These are phyloP conservation scores for Clarireedia homoeocarpa DNA, from an alignment of 2,329 filamentous ascomycete species.

Conservation along the genomic window DNA sequence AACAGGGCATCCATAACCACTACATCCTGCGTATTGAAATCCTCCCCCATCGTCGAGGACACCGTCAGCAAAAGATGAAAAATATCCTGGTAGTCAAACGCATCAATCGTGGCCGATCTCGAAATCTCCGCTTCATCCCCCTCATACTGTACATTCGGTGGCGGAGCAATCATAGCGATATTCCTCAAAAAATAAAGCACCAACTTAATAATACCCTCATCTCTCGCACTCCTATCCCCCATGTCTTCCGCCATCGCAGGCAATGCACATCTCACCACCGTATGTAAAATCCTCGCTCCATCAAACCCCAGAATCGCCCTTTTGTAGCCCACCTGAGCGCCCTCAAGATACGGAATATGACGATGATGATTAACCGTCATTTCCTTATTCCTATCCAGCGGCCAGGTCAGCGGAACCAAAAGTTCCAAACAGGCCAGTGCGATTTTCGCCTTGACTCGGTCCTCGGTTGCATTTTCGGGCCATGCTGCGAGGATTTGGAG, in stretches of 20 bases:
- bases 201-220: slow-evolving; percentile 89
- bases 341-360: slow-evolving; percentile 81
- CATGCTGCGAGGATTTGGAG: slow-evolving; percentile 81
- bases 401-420: slow-evolving; percentile 90
- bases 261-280: slow-evolving; percentile 70
- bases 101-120: slow-evolving; percentile 77
- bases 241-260: slow-evolving; percentile 77
- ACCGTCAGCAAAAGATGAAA: slow-evolving; percentile 79
- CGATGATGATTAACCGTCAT: slow-evolving; percentile 91
- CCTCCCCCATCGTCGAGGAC: slow-evolving; percentile 86
- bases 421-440: slow-evolving; percentile 84
- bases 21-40: slow-evolving; percentile 84
- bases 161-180: slow-evolving; percentile 73
- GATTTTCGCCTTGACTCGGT: slow-evolving; percentile 68
- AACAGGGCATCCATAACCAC: slow-evolving; percentile 89
- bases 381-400: slow-evolving; percentile 70
- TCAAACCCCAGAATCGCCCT: slow-evolving; percentile 79
- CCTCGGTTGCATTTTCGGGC: slow-evolving; percentile 64
- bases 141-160: slow-evolving; percentile 64
- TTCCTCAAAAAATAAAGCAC: slow-evolving; percentile 86
- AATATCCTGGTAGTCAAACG: slow-evolving; percentile 85
- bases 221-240: slow-evolving; percentile 66
- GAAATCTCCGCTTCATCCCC: slow-evolving; percentile 88
- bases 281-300: slow-evolving; percentile 67
- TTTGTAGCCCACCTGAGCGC: slow-evolving; percentile 87